Conservation (phyloP, 345 rosid species). For the Erucastrum elatum region DNA sequence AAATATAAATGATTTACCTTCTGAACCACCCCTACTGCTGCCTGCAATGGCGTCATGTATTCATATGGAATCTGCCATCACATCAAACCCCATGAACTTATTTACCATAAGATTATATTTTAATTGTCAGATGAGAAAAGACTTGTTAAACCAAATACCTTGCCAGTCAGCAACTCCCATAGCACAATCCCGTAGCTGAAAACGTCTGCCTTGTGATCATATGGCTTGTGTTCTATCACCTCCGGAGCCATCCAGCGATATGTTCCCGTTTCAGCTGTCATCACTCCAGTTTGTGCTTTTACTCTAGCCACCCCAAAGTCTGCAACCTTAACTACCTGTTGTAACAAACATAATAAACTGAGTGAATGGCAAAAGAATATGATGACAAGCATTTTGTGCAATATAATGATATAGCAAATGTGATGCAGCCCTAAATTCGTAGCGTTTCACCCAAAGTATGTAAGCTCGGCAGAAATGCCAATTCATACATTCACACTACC, state of each 20-base stretch:
- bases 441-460: slow-evolving; percentile 4
- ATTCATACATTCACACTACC: neutral
- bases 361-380: neutral
- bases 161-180: slow-evolving; percentile 93
- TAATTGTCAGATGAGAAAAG: neutral
- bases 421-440: neutral
- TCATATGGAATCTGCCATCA: slow-evolving; percentile 86
- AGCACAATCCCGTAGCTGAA: slow-evolving; percentile 89
- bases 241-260: slow-evolving; percentile 99
- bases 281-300: slow-evolving; percentile 88
- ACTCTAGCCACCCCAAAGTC: slow-evolving; percentile 99
- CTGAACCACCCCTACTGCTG: slow-evolving; percentile 97
- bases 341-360: neutral
- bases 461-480: neutral
- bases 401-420: neutral
- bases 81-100: slow-evolving; percentile 16
- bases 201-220: slow-evolving; percentile 97
- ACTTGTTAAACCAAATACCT: slow-evolving; percentile 42
- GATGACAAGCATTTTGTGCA: neutral
- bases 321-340: slow-evolving; percentile 93
- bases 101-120: neutral
- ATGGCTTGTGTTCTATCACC: slow-evolving; percentile 97
- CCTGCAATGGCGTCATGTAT: slow-evolving; percentile 90
- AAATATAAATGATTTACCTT: slow-evolving; percentile 50
- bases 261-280: slow-evolving; percentile 99